Base-by-base conservation (phyloP, 371 early-diverging fungal species). In the Blyttiomyces sp. region DNA sequence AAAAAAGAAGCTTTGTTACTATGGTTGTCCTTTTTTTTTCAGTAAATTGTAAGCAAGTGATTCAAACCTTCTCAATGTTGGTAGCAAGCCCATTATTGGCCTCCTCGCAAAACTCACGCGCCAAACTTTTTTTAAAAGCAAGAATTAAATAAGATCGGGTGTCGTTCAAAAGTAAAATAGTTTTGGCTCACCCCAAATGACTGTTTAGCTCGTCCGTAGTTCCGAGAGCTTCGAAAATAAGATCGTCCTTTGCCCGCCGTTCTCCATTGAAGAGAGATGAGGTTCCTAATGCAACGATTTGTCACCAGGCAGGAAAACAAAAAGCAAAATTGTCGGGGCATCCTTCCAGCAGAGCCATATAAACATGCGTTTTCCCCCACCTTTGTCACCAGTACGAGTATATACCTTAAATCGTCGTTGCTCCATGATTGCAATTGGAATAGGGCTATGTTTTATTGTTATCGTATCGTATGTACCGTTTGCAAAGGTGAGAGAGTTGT, bases 331-430 rank as follows among this genome's bases (percentile, higher is more conserved):
- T n/a, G n/a, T n/a, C n/a, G n/a, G n/a, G n/a, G n/a, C n/a, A n/a
- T n/a, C n/a, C n/a, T n/a, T n/a, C n/a, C n/a, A n/a, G n/a, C n/a
- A n/a, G n/a, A n/a, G n/a, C n/a, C n/a, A n/a, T n/a, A n/a, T n/a
- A n/a, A n/a, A n/a, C n/a, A n/a, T n/a, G n/a, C n/a, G n/a, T n/a
- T n/a, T n/a, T n/a, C n/a, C n/a, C 21, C 31, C 28, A 85, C 95
- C 96, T 81, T 89, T 89, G 77, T 96, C 96, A 19, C 95, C 96
- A 0, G 95, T 96, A 31, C 89, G 84, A 6, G 96, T 96, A 75
- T 96, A 96, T 42, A 96, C 87, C 69, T 82, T 80, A 50, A 84
- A 46, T 53, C 71, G 30, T 3, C 64, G 66, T 11, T 57, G 39
- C 11, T n/a, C n/a, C n/a, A n/a, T n/a, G n/a, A n/a, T n/a, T n/a